These are phyloP conservation scores for Floccularia luteovirens DNA, from an alignment of 768 basidiomycete genomes.

Conservation along the genomic window DNA sequence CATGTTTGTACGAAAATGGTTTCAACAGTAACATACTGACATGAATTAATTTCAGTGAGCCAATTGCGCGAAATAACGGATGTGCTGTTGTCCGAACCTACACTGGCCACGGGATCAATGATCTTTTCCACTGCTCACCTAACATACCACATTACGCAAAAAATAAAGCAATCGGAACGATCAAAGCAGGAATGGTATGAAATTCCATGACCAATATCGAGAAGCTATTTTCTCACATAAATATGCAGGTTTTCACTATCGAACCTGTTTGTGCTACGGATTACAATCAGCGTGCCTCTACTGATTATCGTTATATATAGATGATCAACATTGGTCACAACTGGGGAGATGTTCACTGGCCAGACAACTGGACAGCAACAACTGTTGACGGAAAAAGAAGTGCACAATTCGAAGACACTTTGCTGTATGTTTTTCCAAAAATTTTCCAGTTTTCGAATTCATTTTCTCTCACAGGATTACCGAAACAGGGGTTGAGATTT, in stretches of 20 bases:
- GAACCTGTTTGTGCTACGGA: slow-evolving; percentile 47
- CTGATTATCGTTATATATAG: slow-evolving; percentile 24
- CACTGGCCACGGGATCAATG: slow-evolving; percentile 86
- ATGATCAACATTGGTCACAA: slow-evolving; percentile 89
- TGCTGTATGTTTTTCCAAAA: slow-evolving; percentile 55
- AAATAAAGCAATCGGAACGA: slow-evolving; percentile 86
- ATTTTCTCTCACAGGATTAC: slow-evolving; percentile 66
- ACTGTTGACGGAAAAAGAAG: slow-evolving; percentile 86
- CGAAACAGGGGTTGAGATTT: slow-evolving; percentile 81
- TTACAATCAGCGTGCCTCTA: slow-evolving; percentile 3
- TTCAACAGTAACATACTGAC: slow-evolving; percentile 1
- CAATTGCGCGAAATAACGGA: slow-evolving; percentile 71
- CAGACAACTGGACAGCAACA: slow-evolving; percentile 94
- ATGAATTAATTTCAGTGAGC: slow-evolving; percentile 48
- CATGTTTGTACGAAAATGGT: slow-evolving; percentile 50
- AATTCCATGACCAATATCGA: no score
- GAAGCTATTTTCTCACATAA: no score
- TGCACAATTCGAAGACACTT: slow-evolving; percentile 96
- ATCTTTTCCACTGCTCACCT: slow-evolving; percentile 78
- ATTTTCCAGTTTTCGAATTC: neutral
- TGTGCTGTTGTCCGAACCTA: slow-evolving; percentile 91
- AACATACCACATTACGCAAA: slow-evolving; percentile 95
- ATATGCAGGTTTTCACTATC: slow-evolving; percentile 56
- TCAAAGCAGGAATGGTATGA: slow-evolving; percentile 89
- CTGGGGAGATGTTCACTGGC: slow-evolving; percentile 81